A percentile compares a stretch with the other conserved stretches of the same genome.
phyloP scores from a whole-genome alignment of 306 rosid species.

The Inga leiocalycina region DNA sequence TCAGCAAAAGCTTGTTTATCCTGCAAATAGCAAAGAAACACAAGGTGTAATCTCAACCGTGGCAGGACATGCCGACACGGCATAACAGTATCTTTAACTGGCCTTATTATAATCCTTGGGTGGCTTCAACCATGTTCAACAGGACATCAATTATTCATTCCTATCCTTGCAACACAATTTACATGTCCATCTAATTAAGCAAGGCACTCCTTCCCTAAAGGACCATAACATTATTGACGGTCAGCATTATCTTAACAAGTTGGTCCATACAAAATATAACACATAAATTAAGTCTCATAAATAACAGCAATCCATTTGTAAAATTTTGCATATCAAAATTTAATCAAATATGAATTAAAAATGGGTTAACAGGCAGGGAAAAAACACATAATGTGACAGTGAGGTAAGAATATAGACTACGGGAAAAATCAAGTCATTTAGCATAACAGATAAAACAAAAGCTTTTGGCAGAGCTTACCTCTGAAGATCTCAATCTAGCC shows the following conservation, averaged over 20 bases:
- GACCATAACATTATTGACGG: background rate
- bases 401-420: background rate
- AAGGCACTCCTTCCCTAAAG: background rate
- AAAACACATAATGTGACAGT: background rate
- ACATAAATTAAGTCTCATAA: background rate
- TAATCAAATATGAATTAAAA: conserved; percentile 18
- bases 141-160: conserved; percentile 7
- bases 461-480: conserved; percentile 50
- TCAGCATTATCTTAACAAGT: background rate
- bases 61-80: conserved; percentile 6
- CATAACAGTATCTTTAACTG: background rate
- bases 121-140: background rate
- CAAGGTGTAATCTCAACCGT: conserved; percentile 3
- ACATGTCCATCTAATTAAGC: conserved; percentile 5
- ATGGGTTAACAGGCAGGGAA: conserved; percentile 21
- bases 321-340: conserved; percentile 7
- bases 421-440: conserved; percentile 24
- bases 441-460: conserved; percentile 19
- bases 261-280: background rate
- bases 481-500: conserved; percentile 68
- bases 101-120: background rate
- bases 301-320: background rate
- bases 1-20: conserved; percentile 89
- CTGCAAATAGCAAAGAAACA: conserved; percentile 50
- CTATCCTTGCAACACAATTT: background rate